Percentiles rank a stretch among this genome's conserved stretches.
phyloP scores from a whole-genome alignment of 768 basidiomycete genomes.

The Lactifluus pinguis region DNA sequence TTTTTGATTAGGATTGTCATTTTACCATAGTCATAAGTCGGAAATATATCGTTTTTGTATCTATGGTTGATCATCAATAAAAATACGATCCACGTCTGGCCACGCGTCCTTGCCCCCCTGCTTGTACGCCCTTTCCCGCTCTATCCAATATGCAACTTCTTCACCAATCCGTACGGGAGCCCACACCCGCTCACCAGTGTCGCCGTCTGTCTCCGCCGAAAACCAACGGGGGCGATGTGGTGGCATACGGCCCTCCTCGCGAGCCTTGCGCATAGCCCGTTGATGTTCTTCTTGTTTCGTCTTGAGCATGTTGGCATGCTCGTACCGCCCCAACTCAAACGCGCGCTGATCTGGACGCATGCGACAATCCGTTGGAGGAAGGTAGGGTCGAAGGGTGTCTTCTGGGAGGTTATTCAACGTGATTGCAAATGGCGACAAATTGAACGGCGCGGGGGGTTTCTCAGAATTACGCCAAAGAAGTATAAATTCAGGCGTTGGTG shows the following conservation, averaged over 20 bases:
- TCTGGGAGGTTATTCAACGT: slow-evolving; percentile 83
- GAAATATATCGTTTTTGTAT: background rate
- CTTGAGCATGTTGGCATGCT: slow-evolving; percentile 75
- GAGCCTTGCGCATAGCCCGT: slow-evolving; percentile 51
- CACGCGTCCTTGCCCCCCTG: slow-evolving; percentile 36
- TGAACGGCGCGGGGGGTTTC: slow-evolving; percentile 80
- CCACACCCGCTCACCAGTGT: slow-evolving; percentile 90
- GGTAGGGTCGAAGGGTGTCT: slow-evolving; percentile 54
- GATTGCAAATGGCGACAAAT: slow-evolving; percentile 90
- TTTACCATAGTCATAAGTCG: too few relatives aligned
- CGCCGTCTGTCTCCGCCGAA: slow-evolving; percentile 66
- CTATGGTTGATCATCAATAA: slow-evolving; percentile 50
- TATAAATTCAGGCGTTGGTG: slow-evolving; percentile 60
- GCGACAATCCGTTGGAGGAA: slow-evolving; percentile 89
- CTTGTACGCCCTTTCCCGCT: slow-evolving; percentile 58
- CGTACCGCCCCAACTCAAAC: slow-evolving; percentile 84
- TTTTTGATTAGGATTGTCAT: too few relatives aligned
- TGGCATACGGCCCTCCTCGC: slow-evolving; percentile 68
- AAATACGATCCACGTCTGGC: slow-evolving; percentile 73
- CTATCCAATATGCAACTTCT: slow-evolving; percentile 73
- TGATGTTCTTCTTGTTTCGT: slow-evolving; percentile 77
- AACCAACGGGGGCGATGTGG: slow-evolving; percentile 87
- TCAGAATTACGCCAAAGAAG: slow-evolving; percentile 90
- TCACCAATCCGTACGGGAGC: slow-evolving; percentile 45
- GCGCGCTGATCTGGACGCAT: slow-evolving; percentile 89